Evolutionary conservation across 2,329 filamentous ascomycete genomes (phyloP).

Genomic region (Sporothrix variecibatus): DNA sequence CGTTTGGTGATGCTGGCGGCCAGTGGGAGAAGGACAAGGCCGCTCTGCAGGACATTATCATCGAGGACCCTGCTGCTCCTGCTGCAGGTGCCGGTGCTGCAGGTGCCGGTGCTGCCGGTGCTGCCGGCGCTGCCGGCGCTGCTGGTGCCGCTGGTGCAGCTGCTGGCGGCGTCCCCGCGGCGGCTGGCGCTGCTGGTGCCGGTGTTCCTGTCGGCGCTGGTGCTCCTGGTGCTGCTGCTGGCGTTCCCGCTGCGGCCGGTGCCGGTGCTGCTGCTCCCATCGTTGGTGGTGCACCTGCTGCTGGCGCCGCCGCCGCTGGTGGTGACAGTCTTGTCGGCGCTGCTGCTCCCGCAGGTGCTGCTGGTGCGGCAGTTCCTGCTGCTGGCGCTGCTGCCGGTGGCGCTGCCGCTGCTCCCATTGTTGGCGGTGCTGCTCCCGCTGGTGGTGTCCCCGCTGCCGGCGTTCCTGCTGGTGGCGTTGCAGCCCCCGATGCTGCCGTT

Average conservation of each 20-base stretch:
- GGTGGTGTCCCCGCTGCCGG: slow-evolving; percentile 12
- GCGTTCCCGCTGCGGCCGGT: neutral
- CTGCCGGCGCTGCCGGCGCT: slow-evolving; percentile 2
- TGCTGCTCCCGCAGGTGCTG: neutral
- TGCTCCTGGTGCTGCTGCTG: slow-evolving; percentile 31
- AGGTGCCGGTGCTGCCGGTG: neutral
- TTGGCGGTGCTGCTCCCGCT: slow-evolving; percentile 4
- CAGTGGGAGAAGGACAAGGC: slow-evolving; percentile 93
- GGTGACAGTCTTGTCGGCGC: slow-evolving; percentile 31
- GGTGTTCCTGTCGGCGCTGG: neutral
- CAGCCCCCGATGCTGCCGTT: slow-evolving; percentile 18
- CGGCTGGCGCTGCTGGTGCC: slow-evolving; percentile 7
- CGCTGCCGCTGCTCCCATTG: slow-evolving; percentile 3
- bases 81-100: slow-evolving; percentile 18
- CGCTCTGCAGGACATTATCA: slow-evolving; percentile 68
- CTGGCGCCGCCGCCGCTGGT: slow-evolving; percentile 30
- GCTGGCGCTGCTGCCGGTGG: slow-evolving; percentile 4
- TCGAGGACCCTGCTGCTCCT: slow-evolving; percentile 50
- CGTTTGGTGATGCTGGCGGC: slow-evolving; percentile 72
- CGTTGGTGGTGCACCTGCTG: neutral
- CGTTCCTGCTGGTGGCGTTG: slow-evolving; percentile 10
- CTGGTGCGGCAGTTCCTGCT: neutral
- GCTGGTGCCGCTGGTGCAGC: neutral
- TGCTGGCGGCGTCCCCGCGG: slow-evolving; percentile 11
- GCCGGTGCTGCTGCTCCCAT: slow-evolving; percentile 19